phyloP scores from a whole-genome alignment of 2,329 filamentous ascomycete species.

The Huntiella moniliformis region DNA sequence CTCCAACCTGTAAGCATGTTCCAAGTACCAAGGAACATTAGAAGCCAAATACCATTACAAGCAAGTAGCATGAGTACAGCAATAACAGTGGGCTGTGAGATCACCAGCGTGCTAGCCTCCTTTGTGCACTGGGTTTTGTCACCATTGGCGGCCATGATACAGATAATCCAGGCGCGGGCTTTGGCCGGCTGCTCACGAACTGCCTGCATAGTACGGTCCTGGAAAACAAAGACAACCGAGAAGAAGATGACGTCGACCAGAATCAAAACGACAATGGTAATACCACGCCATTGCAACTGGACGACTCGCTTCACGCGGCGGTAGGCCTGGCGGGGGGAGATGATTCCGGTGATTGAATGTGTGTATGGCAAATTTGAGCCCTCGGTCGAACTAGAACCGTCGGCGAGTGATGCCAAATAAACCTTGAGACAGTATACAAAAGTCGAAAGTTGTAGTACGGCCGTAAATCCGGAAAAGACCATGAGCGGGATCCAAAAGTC shows the following conservation, averaged over 20 bases:
- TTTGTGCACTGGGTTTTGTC: constrained; percentile 49
- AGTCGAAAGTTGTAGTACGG: constrained; percentile 67
- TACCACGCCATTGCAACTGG: constrained; percentile 84
- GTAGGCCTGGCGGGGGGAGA: constrained; percentile 74
- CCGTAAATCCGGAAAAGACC: constrained; percentile 54
- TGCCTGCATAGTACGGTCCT: constrained; percentile 53
- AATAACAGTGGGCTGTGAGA: constrained; percentile 58
- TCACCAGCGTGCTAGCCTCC: constrained; percentile 40
- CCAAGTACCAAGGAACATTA: constrained; percentile 62
- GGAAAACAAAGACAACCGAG: constrained; percentile 71
- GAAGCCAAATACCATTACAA: constrained; percentile 70
- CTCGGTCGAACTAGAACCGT: constrained; percentile 51
- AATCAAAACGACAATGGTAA: constrained; percentile 76
- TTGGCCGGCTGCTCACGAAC: constrained; percentile 33
- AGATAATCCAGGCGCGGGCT: constrained; percentile 49
- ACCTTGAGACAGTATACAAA: constrained; percentile 90
- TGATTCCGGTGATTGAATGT: constrained; percentile 48
- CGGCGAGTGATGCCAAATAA: constrained; percentile 67
- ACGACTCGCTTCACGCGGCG: constrained; percentile 72
- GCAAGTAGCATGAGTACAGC: constrained; percentile 70
- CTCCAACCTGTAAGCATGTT: constrained; percentile 77
- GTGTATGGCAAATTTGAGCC: constrained; percentile 50
- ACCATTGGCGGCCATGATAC: constrained; percentile 39
- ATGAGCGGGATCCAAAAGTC: constrained; percentile 84
- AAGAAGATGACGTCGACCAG: constrained; percentile 88